Conservation (phyloP, 331 rosid genomes). For the Stylosanthes scabra region DNA sequence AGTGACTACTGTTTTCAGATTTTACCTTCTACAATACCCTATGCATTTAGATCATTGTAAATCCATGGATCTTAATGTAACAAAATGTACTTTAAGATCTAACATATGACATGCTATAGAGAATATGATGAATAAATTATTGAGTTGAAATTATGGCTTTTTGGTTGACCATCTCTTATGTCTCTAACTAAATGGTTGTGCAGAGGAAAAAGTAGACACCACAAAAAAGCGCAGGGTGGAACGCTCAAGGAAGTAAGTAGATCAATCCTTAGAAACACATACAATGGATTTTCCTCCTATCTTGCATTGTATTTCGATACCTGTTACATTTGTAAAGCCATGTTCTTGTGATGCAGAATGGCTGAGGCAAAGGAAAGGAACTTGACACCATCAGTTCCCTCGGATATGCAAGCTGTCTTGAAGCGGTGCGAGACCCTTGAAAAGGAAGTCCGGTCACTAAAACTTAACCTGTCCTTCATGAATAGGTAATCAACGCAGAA, state of each 20-base stretch:
- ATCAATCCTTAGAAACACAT: conserved; percentile 24
- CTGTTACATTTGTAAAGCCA: not conserved
- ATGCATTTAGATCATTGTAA: not conserved
- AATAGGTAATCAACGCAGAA: conserved; percentile 97
- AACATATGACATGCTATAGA: conserved; percentile 6
- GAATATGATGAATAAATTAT: conserved; percentile 18
- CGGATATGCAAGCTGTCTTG: conserved; percentile 84
- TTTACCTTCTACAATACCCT: conserved; percentile 9
- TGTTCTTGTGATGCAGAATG: conserved; percentile 65
- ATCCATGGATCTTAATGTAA: not conserved
- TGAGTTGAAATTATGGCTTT: not conserved
- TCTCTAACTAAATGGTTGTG: conserved; percentile 45
- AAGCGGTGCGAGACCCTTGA: conserved; percentile 93
- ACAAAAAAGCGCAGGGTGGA: conserved; percentile 97
- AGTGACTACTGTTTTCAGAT: not conserved
- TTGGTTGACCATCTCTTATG: conserved; percentile 8
- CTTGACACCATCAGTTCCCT: conserved; percentile 75
- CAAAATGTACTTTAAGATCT: conserved; percentile 7
- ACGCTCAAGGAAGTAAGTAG: conserved; percentile 89
- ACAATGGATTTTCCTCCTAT: conserved; percentile 14
- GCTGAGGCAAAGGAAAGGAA: conserved; percentile 98
- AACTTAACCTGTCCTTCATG: conserved; percentile 97
- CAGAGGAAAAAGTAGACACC: conserved; percentile 84
- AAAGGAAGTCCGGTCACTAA: conserved; percentile 96
- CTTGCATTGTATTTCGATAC: not conserved